phyloP scores from a whole-genome alignment of 257 asterid species.

The Parsonsia alboflavescens region DNA sequence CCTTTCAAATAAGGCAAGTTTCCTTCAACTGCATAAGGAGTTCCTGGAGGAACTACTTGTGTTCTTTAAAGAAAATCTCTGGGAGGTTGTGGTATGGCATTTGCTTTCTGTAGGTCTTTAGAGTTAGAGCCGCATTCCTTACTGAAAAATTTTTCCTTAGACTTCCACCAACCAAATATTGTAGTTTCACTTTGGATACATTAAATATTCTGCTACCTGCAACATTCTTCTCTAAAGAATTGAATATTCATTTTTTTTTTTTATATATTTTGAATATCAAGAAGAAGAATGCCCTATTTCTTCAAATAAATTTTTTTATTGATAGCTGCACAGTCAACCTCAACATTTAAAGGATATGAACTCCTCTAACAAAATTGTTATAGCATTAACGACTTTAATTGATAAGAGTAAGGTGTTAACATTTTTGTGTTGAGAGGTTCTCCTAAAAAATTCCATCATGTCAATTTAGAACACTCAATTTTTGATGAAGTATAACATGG shows the following conservation, averaged over 20 bases:
- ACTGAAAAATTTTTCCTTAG: neutral
- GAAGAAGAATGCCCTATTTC: neutral
- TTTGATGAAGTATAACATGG: neutral
- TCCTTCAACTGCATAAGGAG: neutral
- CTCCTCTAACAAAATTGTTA: neutral
- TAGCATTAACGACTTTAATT: neutral
- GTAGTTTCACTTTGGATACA: neutral
- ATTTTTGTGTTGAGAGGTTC: neutral
- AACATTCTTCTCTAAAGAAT: neutral
- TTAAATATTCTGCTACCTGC: neutral
- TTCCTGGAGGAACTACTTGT: neutral
- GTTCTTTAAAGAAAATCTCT: neutral
- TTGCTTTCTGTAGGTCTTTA: neutral
- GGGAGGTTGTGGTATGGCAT: neutral
- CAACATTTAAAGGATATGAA: neutral
- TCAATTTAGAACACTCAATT: neutral
- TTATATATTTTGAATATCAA: neutral
- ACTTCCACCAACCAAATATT: neutral
- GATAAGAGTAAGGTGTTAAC: neutral
- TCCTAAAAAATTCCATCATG: neutral
- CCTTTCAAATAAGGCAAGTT: slow-evolving; percentile 59
- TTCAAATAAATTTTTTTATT: neutral
- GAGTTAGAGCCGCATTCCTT: neutral
- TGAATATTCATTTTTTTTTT: neutral
- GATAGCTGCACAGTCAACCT: neutral